These are phyloP conservation scores for Russula sp. DNA, from an alignment of 768 basidiomycete species.

Conservation along the genomic window DNA sequence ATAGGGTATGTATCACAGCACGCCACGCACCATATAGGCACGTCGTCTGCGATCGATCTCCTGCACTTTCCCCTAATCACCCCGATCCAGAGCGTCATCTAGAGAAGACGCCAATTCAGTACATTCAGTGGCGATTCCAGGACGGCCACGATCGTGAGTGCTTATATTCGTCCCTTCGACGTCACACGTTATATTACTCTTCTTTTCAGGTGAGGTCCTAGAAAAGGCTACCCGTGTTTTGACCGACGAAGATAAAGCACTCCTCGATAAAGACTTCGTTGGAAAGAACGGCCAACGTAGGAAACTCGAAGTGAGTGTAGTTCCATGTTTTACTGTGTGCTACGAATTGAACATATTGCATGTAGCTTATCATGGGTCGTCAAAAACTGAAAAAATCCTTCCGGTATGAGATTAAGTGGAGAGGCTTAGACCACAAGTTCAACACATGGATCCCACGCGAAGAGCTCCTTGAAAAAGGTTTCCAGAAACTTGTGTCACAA, in stretches of 20 bases:
- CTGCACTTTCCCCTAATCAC: conserved; percentile 11
- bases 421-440: conserved; percentile 75
- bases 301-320: conserved; percentile 71
- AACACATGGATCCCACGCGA: conserved; percentile 94
- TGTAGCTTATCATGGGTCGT: conserved; percentile 81
- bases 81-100: conserved; percentile 71
- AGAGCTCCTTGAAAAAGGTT: conserved; percentile 80
- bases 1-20: conserved; percentile 98
- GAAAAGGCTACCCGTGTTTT: conserved; percentile 91
- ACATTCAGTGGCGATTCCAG: conserved; percentile 99
- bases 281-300: conserved; percentile 89
- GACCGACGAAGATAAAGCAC: conserved; percentile 76
- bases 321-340: conserved; percentile 12
- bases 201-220: conserved; percentile 67
- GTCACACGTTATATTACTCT: conserved; percentile 21
- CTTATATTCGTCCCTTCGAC: conserved; percentile 19
- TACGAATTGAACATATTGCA: conserved; percentile 8
- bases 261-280: conserved; percentile 82
- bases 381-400: conserved; percentile 96
- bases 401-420: conserved; percentile 91
- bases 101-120: conserved; percentile 94
- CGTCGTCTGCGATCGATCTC: conserved; percentile 29
- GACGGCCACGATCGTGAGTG: conserved; percentile 91
- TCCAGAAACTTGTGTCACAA: conserved; percentile 84
- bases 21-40: conserved; percentile 93